phyloP scores from a whole-genome alignment of 2,329 filamentous ascomycete genomes.

The Dothidotthia symphoricarpi region DNA sequence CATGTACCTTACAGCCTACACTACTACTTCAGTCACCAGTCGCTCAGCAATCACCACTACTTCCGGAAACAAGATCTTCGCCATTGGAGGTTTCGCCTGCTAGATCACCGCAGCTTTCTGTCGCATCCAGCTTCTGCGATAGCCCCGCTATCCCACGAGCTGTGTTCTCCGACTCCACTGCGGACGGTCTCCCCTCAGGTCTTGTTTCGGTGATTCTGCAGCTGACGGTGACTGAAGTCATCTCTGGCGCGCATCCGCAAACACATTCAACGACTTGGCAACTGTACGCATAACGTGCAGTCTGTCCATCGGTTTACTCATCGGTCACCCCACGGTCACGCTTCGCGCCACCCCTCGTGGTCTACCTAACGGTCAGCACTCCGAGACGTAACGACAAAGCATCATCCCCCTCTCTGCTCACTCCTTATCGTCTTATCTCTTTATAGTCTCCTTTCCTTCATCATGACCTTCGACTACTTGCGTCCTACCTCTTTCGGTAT shows the following conservation, averaged over 20 bases:
- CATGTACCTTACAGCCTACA: slow-evolving; percentile 37
- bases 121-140: slow-evolving; percentile 35
- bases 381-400: slow-evolving; percentile 37
- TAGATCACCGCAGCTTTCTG: slow-evolving; percentile 40
- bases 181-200: slow-evolving; percentile 38
- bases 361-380: slow-evolving; percentile 39
- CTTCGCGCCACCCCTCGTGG: slow-evolving; percentile 33
- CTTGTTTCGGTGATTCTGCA: slow-evolving; percentile 46
- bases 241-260: slow-evolving; percentile 35
- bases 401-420: slow-evolving; percentile 32
- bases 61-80: slow-evolving; percentile 43
- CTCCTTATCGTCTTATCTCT: slow-evolving; percentile 30
- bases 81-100: slow-evolving; percentile 37
- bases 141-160: slow-evolving; percentile 36
- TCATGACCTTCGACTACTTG: slow-evolving; percentile 42
- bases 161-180: slow-evolving; percentile 40
- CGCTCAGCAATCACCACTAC: slow-evolving; percentile 42
- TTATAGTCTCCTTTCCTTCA: slow-evolving; percentile 27
- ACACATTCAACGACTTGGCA: slow-evolving; percentile 34
- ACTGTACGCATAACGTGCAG: slow-evolving; percentile 35
- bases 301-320: slow-evolving; percentile 43
- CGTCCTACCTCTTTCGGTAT: slow-evolving; percentile 31
- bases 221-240: slow-evolving; percentile 46
- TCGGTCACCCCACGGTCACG: slow-evolving; percentile 43
- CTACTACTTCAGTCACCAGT: slow-evolving; percentile 45